Conservation (phyloP, 176 grass and related monocot species). For the Phoenix dactylifera region DNA sequence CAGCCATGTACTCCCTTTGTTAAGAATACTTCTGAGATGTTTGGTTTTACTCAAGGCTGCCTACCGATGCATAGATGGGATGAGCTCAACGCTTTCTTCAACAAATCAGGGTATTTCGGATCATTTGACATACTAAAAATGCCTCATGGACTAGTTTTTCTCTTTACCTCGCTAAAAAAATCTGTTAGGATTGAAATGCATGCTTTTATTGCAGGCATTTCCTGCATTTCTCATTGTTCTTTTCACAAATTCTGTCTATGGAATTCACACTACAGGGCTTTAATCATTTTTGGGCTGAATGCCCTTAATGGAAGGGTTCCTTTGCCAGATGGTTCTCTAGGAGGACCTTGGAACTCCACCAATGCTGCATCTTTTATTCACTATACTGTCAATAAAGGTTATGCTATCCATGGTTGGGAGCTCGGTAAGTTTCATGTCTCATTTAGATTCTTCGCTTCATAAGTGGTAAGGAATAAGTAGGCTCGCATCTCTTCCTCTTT, state of each 20-base stretch:
- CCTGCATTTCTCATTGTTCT: too few species aligned
- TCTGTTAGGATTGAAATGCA: too few species aligned
- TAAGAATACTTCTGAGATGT: constrained; percentile 60
- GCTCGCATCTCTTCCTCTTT: too few species aligned
- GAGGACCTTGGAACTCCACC: constrained; percentile 71
- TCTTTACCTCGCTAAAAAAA: too few species aligned
- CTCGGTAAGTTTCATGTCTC: constrained; percentile 38
- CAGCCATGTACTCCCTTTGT: constrained; percentile 48
- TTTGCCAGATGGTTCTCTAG: constrained; percentile 47
- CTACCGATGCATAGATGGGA: constrained; percentile 85
- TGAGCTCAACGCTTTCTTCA: constrained; percentile 75
- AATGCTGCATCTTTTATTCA: constrained; percentile 72
- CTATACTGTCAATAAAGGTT: constrained; percentile 55
- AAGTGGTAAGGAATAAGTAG: too few species aligned
- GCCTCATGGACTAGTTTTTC: too few species aligned
- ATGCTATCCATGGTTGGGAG: constrained; percentile 81
- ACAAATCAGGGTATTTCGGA: constrained; percentile 47
- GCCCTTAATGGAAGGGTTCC: constrained; percentile 59
- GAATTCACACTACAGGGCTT: constrained; percentile 35
- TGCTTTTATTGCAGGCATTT: too few species aligned
- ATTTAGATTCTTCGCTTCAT: background rate
- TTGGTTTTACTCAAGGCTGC: constrained; percentile 71
- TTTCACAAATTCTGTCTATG: background rate
- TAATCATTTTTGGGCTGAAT: constrained; percentile 70
- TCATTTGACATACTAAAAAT: background rate